Base-by-base conservation (phyloP, 495 filamentous ascomycete species). In the Aspergillus sparsus region DNA sequence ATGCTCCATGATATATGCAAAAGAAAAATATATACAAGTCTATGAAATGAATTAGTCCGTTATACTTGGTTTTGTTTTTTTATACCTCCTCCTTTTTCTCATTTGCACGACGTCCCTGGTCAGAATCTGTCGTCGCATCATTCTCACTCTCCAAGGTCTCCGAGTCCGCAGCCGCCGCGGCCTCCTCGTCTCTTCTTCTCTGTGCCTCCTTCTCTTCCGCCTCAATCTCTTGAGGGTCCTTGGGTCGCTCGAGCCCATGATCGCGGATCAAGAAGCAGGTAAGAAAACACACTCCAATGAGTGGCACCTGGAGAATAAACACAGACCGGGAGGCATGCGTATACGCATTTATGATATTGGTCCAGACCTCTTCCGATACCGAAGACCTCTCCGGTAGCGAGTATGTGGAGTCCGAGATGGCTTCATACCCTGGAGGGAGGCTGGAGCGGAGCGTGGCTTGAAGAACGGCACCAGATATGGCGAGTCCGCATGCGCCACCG, bases 401-500 rank as follows among this genome's bases (percentile, higher is more conserved):
- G 57, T 80, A 83, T 2, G 77, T 68, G 7, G 74, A 79, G 7
- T 77, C 58, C 7, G 74, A 69, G 41, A 83, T 49, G 58, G 75
- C 60, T 31, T 75, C 61, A 31, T 80, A 74, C n/a, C 68, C 66
- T 2, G 44, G 59, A 0, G 80, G 81, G 0, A 85, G 69, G 34
- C 78, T 69, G 6, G 73, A 73, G 15, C 73, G 72, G 32, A 88
- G 68, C 2, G 76, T 75, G 27, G 76, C 79, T 41, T 83, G 78
- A 35, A 87, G 68, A 1, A 87, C 66, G 4, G 84, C 82, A 4
- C 84, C 82, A 0, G 82, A 84, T n/a, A 86, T 68, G 0, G 84
- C 83, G 3, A 89, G 77, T 1, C 86, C 85, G 39, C 80, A 77
- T 7, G 84, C 77, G 12, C 84, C 85, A 8, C 85, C 85, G 9